Evolutionary conservation across 768 basidiomycete species (phyloP).

Genomic region (Phaeolepiota aurea): DNA sequence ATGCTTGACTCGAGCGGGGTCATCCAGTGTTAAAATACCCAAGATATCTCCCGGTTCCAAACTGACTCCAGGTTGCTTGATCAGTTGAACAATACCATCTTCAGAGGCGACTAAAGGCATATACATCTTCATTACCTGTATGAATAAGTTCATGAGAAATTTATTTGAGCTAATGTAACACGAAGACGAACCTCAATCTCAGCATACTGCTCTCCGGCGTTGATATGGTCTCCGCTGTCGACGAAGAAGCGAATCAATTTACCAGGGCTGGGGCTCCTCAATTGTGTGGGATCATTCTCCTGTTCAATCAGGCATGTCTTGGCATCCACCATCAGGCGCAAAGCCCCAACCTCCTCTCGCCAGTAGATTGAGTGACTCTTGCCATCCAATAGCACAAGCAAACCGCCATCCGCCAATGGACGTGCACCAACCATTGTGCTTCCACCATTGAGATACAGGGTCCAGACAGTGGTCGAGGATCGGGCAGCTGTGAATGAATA

Average conservation of each 20-base stretch:
- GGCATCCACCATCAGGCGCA: conserved; percentile 88
- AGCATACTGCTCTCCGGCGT: conserved; percentile 94
- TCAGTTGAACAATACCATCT: conserved; percentile 89
- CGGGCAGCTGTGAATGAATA: conserved; percentile 95
- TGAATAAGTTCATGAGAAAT: conserved; percentile 3
- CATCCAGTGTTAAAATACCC: conserved; percentile 93
- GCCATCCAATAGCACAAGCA: conserved; percentile 86
- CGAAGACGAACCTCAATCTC: conserved; percentile 77
- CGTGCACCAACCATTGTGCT: conserved; percentile 88
- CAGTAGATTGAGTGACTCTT: conserved; percentile 97
- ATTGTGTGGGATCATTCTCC: conserved; percentile 97
- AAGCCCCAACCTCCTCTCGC: conserved; percentile 94
- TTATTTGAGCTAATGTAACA: neutral
- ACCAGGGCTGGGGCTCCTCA: conserved; percentile 92
- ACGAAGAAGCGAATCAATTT: conserved; percentile 93
- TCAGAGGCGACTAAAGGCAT: conserved; percentile 95
- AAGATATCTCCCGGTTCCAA: conserved; percentile 96
- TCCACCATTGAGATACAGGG: conserved; percentile 93
- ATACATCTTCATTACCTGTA: conserved; percentile 97
- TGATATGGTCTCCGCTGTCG: conserved; percentile 95
- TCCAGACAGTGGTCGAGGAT: conserved; percentile 84
- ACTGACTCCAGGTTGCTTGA: conserved; percentile 97
- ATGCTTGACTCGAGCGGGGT: conserved; percentile 93
- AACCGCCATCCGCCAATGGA: conserved; percentile 89
- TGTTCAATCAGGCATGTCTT: conserved; percentile 99